Evolutionary conservation across 164 flowering plant genomes (phyloP).

Genomic region (Chimonanthus salicifolius): DNA sequence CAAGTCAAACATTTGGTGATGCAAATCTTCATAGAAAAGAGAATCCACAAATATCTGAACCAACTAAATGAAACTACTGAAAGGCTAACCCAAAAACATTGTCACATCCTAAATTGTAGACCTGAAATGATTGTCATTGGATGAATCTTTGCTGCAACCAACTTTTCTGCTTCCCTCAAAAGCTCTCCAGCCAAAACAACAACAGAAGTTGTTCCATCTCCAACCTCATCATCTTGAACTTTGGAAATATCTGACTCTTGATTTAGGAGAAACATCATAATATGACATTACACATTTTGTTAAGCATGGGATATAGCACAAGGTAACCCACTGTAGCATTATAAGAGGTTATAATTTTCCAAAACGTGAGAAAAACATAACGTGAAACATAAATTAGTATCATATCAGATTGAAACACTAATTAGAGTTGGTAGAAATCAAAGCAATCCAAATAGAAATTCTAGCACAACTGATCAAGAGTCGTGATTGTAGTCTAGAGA

Average conservation of each 20-base stretch:
- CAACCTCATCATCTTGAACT: conserved; percentile 99
- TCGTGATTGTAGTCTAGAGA: too few species aligned
- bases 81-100: not conserved
- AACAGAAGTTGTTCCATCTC: conserved; percentile 98
- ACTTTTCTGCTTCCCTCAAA: conserved; percentile 89
- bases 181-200: conserved; percentile 98
- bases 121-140: conserved; percentile 98
- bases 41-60: not conserved
- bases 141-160: conserved; percentile 80
- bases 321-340: not conserved
- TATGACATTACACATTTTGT: too few species aligned
- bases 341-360: not conserved
- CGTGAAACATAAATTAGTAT: not conserved
- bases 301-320: not conserved
- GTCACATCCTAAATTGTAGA: conserved; percentile 13
- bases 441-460: too few species aligned
- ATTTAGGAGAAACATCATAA: conserved; percentile 24
- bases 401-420: not conserved
- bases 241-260: conserved; percentile 71
- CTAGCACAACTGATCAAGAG: too few species aligned
- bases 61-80: not conserved
- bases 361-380: not conserved
- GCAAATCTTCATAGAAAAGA: not conserved
- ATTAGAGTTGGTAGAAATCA: not conserved
- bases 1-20: not conserved